phyloP scores from a whole-genome alignment of 2,329 filamentous ascomycete genomes.

The Cyphellophora attinorum region DNA sequence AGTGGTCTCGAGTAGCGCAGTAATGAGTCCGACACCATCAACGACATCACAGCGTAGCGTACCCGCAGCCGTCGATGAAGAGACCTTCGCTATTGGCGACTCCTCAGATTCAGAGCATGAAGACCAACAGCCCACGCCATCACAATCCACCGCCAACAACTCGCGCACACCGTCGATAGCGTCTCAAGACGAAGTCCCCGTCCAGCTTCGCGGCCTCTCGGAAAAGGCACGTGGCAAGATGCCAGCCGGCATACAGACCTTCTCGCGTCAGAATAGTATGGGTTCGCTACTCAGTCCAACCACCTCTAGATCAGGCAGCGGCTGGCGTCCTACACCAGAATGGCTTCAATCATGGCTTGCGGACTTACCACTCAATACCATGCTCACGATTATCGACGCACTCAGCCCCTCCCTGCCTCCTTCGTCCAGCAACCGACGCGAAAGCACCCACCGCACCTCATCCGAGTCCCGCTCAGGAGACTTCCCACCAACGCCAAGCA shows the following conservation, averaged over 20 bases:
- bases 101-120: slow-evolving; percentile 64
- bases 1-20: slow-evolving; percentile 59
- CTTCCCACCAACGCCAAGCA: too few species aligned
- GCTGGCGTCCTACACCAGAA: slow-evolving; percentile 66
- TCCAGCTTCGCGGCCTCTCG: slow-evolving; percentile 83
- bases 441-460: slow-evolving; percentile 23
- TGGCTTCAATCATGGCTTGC: slow-evolving; percentile 96
- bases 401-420: slow-evolving; percentile 42
- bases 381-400: slow-evolving; percentile 63
- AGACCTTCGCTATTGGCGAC: slow-evolving; percentile 84
- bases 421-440: slow-evolving; percentile 28
- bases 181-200: slow-evolving; percentile 69
- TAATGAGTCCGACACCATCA: slow-evolving; percentile 38
- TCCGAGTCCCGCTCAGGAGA: slow-evolving; percentile 25
- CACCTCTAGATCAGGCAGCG: slow-evolving; percentile 41
- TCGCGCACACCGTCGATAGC: slow-evolving; percentile 61
- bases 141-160: slow-evolving; percentile 42
- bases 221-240: slow-evolving; percentile 96
- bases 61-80: slow-evolving; percentile 38
- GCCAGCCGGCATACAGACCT: slow-evolving; percentile 70
- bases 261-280: slow-evolving; percentile 83
- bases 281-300: slow-evolving; percentile 65
- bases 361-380: slow-evolving; percentile 78
- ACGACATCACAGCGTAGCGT: slow-evolving; percentile 51
- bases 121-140: slow-evolving; percentile 52